Percentiles rank a stretch among this genome's conserved stretches.
Evolutionary conservation across 768 basidiomycete species (phyloP).

Genomic region (Coprinellus aureogranulatus): DNA sequence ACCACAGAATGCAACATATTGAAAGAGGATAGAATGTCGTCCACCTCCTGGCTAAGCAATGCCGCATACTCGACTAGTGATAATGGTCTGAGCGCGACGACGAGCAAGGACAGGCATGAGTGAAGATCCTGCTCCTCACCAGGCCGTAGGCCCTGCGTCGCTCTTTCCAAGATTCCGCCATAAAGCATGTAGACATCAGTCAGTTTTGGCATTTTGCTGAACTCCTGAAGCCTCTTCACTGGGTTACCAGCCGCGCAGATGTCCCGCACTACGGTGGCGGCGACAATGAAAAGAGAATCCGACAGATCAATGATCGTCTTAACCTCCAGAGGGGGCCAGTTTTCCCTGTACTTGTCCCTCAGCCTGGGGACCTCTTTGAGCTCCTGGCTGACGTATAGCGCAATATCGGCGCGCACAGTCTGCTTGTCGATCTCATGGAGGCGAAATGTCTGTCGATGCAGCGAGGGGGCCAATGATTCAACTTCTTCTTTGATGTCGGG

Average conservation of each 20-base stretch:
- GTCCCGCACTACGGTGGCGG: not conserved
- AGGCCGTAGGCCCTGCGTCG: not conserved
- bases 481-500: slow-evolving; percentile 4
- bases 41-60: not conserved
- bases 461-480: slow-evolving; percentile 3
- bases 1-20: not conserved
- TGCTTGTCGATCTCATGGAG: slow-evolving; percentile 6
- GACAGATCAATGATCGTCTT: not conserved
- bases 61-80: not conserved
- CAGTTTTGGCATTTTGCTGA: not conserved
- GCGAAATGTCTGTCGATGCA: not conserved
- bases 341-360: not conserved
- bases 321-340: not conserved
- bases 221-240: not conserved
- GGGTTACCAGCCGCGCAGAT: not conserved
- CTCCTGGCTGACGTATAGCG: not conserved
- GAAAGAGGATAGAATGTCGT: not conserved
- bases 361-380: not conserved
- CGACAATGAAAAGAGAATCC: not conserved
- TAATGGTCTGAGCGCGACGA: not conserved
- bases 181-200: not conserved
- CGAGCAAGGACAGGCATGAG: not conserved
- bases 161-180: not conserved
- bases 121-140: not conserved
- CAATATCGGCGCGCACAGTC: slow-evolving; percentile 5